Conservation (phyloP, 2,329 filamentous ascomycete genomes). For the Acephala macrosclerotiorum region DNA sequence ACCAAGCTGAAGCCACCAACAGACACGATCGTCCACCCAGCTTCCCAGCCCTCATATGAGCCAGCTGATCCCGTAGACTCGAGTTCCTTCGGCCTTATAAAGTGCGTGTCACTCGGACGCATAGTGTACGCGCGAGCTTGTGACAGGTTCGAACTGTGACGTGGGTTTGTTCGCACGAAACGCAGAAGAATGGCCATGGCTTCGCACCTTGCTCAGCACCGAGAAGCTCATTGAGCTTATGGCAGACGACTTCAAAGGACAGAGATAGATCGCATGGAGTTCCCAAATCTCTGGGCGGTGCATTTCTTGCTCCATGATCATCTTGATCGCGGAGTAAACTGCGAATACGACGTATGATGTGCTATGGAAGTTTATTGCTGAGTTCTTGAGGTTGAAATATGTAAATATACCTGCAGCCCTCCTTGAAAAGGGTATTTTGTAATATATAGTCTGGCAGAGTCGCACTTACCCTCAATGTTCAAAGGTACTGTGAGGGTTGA, state of each 20-base stretch:
- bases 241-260: constrained; percentile 34
- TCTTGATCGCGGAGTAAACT: constrained; percentile 22
- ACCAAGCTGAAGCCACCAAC: constrained; percentile 16
- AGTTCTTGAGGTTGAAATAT: constrained; percentile 23
- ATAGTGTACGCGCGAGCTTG: constrained; percentile 46
- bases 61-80: constrained; percentile 28
- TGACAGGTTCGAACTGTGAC: constrained; percentile 46
- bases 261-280: constrained; percentile 37
- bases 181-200: constrained; percentile 49
- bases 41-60: constrained; percentile 26
- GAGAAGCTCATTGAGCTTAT: constrained; percentile 38
- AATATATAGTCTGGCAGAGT: background rate
- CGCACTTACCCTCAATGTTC: too few species aligned
- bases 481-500: too few species aligned
- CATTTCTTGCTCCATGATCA: constrained; percentile 38
- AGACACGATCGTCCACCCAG: constrained; percentile 17
- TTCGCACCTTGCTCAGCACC: constrained; percentile 39
- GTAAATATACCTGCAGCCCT: constrained; percentile 20
- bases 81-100: constrained; percentile 37
- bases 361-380: constrained; percentile 20
- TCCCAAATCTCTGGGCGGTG: constrained; percentile 26
- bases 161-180: constrained; percentile 50
- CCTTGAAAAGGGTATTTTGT: constrained; percentile 8
- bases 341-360: constrained; percentile 20
- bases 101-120: constrained; percentile 38